phyloP scores from a whole-genome alignment of 2,329 filamentous ascomycete species.

The Elsinoe australis region DNA sequence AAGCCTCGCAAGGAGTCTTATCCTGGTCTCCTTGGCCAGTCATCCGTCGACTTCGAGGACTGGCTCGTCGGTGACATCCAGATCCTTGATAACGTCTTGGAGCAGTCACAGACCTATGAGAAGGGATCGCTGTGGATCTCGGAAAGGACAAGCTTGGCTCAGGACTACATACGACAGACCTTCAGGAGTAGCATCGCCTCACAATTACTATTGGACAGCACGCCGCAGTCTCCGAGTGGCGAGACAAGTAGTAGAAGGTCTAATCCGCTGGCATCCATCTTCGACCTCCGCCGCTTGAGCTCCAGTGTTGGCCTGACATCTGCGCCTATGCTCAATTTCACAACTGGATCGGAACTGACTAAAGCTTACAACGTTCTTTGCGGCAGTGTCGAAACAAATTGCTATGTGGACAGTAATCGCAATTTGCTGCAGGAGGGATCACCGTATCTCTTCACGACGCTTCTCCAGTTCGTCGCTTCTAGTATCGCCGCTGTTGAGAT shows the following conservation, averaged over 20 bases:
- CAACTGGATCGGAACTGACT: slow-evolving; percentile 31
- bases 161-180: background rate
- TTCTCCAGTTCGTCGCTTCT: slow-evolving; percentile 37
- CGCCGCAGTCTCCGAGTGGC: slow-evolving; percentile 4
- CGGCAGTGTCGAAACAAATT: slow-evolving; percentile 12
- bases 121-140: background rate
- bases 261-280: slow-evolving; percentile 2
- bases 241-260: background rate
- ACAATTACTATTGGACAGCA: background rate
- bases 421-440: slow-evolving; percentile 28
- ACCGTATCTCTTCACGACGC: slow-evolving; percentile 52
- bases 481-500: slow-evolving; percentile 88
- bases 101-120: background rate
- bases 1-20: slow-evolving; percentile 82
- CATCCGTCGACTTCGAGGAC: slow-evolving; percentile 53
- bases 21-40: slow-evolving; percentile 54
- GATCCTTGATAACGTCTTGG: background rate
- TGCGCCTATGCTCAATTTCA: background rate
- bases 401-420: background rate
- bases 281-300: slow-evolving; percentile 5
- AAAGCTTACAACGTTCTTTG: slow-evolving; percentile 12
- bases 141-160: background rate
- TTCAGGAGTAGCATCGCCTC: slow-evolving; percentile 8
- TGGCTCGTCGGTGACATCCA: slow-evolving; percentile 49
- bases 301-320: background rate